phyloP scores from a whole-genome alignment of 306 rosid species.

The Rosa persica region DNA sequence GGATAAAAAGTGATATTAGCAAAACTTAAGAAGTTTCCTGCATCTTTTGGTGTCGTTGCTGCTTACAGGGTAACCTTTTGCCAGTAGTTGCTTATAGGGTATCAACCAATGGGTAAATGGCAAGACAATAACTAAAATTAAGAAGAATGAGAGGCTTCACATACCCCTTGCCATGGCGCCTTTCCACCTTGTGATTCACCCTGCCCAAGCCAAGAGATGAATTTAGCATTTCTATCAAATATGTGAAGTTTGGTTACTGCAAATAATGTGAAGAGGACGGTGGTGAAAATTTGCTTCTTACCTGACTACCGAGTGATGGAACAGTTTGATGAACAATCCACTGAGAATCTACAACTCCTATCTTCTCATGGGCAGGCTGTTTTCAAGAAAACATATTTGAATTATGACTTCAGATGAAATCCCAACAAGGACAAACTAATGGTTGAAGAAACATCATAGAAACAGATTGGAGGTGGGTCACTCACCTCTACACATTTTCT shows the following conservation, averaged over 20 bases:
- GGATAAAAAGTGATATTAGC: slow-evolving; percentile 22
- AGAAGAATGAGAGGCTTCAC: slow-evolving; percentile 14
- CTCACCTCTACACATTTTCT: slow-evolving; percentile 92
- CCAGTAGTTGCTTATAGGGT: background rate
- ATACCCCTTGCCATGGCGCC: slow-evolving; percentile 89
- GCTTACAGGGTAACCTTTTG: too few relatives aligned
- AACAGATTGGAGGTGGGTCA: slow-evolving; percentile 14
- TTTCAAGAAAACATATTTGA: slow-evolving; percentile 16
- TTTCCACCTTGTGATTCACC: slow-evolving; percentile 78
- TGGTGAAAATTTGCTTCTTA: slow-evolving; percentile 16
- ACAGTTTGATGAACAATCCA: slow-evolving; percentile 93
- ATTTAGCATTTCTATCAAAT: background rate
- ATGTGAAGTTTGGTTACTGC: background rate
- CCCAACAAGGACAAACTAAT: background rate
- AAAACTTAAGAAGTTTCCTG: slow-evolving; percentile 1
- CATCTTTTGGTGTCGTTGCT: background rate
- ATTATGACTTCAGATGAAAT: slow-evolving; percentile 12
- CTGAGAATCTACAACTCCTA: slow-evolving; percentile 96
- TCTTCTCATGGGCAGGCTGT: slow-evolving; percentile 98
- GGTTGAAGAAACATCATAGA: slow-evolving; percentile 9
- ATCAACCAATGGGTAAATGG: background rate
- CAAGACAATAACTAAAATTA: background rate
- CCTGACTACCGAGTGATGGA: slow-evolving; percentile 96
- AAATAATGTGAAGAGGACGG: background rate
- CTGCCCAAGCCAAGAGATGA: slow-evolving; percentile 27